Evolutionary conservation across 2,329 filamentous ascomycete genomes (phyloP).

Genomic region (Calonectria naviculata): DNA sequence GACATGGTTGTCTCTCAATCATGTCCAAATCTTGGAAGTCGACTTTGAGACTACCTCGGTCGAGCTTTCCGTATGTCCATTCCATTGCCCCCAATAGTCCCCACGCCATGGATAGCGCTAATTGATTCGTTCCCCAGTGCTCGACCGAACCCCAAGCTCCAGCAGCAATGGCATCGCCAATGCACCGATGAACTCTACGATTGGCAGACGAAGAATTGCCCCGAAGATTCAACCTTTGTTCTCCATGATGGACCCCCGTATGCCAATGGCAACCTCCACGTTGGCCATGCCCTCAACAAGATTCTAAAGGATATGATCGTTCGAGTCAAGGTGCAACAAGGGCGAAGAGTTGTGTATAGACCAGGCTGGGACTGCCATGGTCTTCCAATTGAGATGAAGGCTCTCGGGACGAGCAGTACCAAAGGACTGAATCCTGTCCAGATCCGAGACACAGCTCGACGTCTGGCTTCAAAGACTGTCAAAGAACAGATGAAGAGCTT

Average conservation of each 20-base stretch:
- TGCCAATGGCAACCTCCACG: conserved; percentile 91
- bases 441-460: conserved; percentile 72
- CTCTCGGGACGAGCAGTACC: conserved; percentile 69
- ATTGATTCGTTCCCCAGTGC: conserved; percentile 51
- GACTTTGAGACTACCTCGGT: conserved; percentile 80
- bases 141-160: conserved; percentile 61
- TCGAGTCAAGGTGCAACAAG: conserved; percentile 82
- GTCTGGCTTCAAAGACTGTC: conserved; percentile 76
- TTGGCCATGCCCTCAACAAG: conserved; percentile 97
- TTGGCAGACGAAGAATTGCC: conserved; percentile 78
- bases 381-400: conserved; percentile 96
- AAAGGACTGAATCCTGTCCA: conserved; percentile 63
- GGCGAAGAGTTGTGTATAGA: conserved; percentile 77
- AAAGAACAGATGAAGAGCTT: conserved; percentile 80
- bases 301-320: conserved; percentile 95
- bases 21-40: conserved; percentile 75
- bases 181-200: conserved; percentile 90
- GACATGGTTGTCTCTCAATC: conserved; percentile 43
- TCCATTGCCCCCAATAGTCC: conserved; percentile 33
- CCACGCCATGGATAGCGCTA: conserved; percentile 28
- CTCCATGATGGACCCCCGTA: conserved; percentile 98
- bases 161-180: conserved; percentile 73
- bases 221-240: conserved; percentile 73
- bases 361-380: conserved; percentile 99
- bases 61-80: conserved; percentile 73